phyloP scores from a whole-genome alignment of 225 moss, liverwort and hornwort genomes.

The Sphagnum tenellum region DNA sequence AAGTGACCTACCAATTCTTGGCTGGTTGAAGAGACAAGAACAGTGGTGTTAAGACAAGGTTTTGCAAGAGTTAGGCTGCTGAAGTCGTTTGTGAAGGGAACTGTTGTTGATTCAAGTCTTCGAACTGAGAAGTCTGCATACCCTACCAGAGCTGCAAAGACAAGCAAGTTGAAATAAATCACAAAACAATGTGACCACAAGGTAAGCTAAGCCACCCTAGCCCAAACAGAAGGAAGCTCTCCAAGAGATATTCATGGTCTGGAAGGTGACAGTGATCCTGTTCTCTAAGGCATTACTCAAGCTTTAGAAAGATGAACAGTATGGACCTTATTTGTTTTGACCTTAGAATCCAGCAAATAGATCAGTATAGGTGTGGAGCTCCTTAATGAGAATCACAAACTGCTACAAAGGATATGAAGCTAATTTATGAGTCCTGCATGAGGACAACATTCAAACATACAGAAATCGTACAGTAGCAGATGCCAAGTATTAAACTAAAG shows the following conservation, averaged over 20 bases:
- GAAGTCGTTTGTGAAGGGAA: conserved; percentile 64
- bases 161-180: neutral
- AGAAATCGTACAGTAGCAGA: conserved; percentile 34
- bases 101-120: conserved; percentile 63
- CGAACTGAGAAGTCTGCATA: conserved; percentile 85
- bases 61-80: conserved; percentile 32
- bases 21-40: conserved; percentile 31
- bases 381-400: too few species aligned
- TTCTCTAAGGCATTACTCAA: too few species aligned
- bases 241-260: too few species aligned
- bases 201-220: too few species aligned
- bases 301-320: too few species aligned
- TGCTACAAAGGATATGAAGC: too few species aligned
- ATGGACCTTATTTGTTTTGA: too few species aligned
- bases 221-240: too few species aligned
- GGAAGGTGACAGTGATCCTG: too few species aligned
- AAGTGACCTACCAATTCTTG: conserved; percentile 34
- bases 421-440: neutral
- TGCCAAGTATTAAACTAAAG: conserved; percentile 61
- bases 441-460: neutral
- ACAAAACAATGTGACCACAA: too few species aligned
- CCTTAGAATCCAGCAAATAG: too few species aligned
- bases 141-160: conserved; percentile 53
- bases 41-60: conserved; percentile 52
- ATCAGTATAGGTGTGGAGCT: too few species aligned